Conservation (phyloP, 2,329 filamentous ascomycete genomes). For the Colletotrichum higginsianum region DNA sequence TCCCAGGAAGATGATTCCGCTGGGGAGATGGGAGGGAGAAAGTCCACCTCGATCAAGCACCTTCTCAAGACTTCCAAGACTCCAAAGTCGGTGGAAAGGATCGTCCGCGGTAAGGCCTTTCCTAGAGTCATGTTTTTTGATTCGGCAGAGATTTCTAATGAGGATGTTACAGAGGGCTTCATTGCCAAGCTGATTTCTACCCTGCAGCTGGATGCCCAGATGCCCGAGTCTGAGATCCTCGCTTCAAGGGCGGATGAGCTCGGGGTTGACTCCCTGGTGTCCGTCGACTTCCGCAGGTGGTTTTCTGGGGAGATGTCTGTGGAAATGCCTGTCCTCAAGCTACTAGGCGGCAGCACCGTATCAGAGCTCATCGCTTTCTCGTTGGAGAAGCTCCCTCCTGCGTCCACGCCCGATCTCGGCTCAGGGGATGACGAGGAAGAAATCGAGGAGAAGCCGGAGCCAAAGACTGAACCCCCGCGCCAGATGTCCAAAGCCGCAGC, state of each 20-base stretch:
- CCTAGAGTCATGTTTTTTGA: too few relatives aligned
- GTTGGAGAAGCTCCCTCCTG: background rate
- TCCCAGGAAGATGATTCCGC: background rate
- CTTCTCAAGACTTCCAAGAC: background rate
- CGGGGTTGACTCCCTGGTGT: constrained; percentile 11
- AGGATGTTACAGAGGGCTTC: background rate
- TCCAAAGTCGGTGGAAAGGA: background rate
- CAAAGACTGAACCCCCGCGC: background rate
- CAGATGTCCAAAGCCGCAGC: background rate
- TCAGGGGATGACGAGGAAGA: background rate
- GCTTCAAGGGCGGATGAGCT: constrained; percentile 4
- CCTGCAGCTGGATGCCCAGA: background rate
- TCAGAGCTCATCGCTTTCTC: constrained; percentile 4
- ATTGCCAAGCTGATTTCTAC: background rate
- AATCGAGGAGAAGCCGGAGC: too few relatives aligned
- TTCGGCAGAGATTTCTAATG: too few relatives aligned
- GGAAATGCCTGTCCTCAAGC: constrained; percentile 16
- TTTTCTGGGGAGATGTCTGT: constrained; percentile 5
- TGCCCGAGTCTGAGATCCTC: constrained; percentile 9
- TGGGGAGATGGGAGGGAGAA: background rate
- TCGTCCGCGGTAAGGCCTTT: background rate
- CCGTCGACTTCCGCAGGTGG: background rate
- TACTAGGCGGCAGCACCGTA: background rate
- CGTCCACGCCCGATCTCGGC: background rate
- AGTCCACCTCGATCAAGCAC: background rate